Evolutionary conservation across 2,329 filamentous ascomycete genomes (phyloP), one percentile per base, ranked within the genome.

Genomic region (Diaporthe australafricana): DNA sequence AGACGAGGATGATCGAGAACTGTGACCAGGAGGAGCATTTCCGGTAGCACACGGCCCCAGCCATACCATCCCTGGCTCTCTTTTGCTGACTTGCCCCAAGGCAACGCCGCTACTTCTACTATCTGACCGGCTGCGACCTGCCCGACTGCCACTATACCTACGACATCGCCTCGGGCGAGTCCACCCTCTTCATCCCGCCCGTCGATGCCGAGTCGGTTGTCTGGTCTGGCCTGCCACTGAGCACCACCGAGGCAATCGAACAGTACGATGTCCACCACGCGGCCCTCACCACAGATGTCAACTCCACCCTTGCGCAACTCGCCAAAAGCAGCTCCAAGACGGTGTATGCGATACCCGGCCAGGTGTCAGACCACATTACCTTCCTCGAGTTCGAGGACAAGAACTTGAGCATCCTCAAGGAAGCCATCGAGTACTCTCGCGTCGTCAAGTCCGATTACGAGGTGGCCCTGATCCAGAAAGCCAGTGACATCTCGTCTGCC

Each of bases 41-140:
- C 81, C 89, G 94, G 91, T 95, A 87, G 14, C n/a, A 6, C 7
- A 7, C 11, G 25, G 32, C 8, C 20, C 42, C n/a, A 12, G 14
- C 16, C 7, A 2, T 20, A 14, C 22, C 22, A 40, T 27, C 12
- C 14, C n/a, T n/a, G n/a, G n/a, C n/a, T n/a, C n/a, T n/a, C n/a
- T 17, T 71, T 73, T 62, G 40, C 71, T 76, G 25, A 73, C 71
- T 22, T 50, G 35, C 38, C 20, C 27, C 38, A 76, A 95, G 94
- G 75, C 95, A 98, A 83, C 93, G 95, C 74, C 92, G 96, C 70
- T 94, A 91, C 81, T 99, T 99, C 85, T 98, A 93, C 89, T 99
- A 99, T 83, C 87, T 98, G 55, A 96, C 94, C 30, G 96, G 96
- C 77, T 97, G 86, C 79, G 88, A 91, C 74, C 87, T 97, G 38